These are phyloP conservation scores for Malus hybrid DNA, from an alignment of 331 rosid species.

Conservation along the genomic window DNA sequence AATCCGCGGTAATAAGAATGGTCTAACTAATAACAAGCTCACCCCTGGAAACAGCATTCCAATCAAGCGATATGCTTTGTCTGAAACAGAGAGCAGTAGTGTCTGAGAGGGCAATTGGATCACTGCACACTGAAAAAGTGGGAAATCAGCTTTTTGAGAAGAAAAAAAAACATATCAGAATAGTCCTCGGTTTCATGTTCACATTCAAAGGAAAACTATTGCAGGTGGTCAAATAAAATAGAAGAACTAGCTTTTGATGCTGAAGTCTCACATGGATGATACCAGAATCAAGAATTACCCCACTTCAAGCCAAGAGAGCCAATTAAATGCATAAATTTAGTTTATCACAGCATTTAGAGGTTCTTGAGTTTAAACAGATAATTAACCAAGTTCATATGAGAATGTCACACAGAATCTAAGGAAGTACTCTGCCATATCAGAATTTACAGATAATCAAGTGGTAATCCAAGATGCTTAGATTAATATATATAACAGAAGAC, in stretches of 20 bases:
- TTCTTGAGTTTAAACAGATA: not conserved
- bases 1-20: not conserved
- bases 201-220: not conserved
- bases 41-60: conserved; percentile 99
- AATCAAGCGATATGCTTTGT: conserved; percentile 87
- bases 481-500: not conserved
- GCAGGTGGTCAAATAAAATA: not conserved
- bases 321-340: not conserved
- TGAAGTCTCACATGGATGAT: not conserved
- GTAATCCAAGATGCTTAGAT: not conserved
- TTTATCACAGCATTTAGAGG: not conserved
- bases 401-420: not conserved
- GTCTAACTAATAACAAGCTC: conserved; percentile 16
- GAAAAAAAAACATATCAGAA: not conserved
- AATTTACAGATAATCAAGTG: not conserved
- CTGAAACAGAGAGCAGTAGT: conserved; percentile 83
- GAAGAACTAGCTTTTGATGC: conserved; percentile 2
- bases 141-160: conserved; percentile 10
- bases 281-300: not conserved
- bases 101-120: conserved; percentile 97
- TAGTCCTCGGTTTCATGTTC: not conserved
- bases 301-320: not conserved
- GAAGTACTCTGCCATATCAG: not conserved
- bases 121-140: conserved; percentile 82
- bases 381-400: not conserved